These are phyloP conservation scores for Colletotrichum chrysophilum DNA, from an alignment of 2,329 filamentous ascomycete species.

Conservation along the genomic window DNA sequence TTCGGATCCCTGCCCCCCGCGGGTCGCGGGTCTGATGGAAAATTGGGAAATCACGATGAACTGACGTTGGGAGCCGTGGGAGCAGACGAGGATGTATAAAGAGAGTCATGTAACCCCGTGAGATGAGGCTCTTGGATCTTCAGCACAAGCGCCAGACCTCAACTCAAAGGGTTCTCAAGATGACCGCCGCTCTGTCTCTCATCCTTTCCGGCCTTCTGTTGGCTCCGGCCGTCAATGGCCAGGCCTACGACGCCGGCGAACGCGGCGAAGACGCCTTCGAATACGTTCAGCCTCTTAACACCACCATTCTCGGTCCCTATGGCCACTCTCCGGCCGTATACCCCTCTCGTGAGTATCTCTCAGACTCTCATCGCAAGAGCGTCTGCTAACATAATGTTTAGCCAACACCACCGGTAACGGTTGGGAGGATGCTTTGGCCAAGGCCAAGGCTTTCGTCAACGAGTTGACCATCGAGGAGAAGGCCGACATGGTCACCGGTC, in stretches of 20 bases:
- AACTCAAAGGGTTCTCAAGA: slow-evolving; percentile 10
- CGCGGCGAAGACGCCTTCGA: slow-evolving; percentile 35
- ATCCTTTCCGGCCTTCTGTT: slow-evolving; percentile 45
- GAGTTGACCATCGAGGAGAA: slow-evolving; percentile 34
- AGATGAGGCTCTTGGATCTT: neutral
- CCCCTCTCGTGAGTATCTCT: slow-evolving; percentile 38
- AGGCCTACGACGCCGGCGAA: slow-evolving; percentile 28
- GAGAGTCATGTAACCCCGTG: neutral
- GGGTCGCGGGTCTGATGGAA: neutral
- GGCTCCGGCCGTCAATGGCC: slow-evolving; percentile 28
- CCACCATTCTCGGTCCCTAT: slow-evolving; percentile 43
- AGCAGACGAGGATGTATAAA: slow-evolving; percentile 6
- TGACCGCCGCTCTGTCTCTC: slow-evolving; percentile 42
- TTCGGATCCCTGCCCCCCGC: neutral
- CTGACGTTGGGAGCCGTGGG: neutral
- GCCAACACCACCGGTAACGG: slow-evolving; percentile 39
- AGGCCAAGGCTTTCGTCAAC: slow-evolving; percentile 37
- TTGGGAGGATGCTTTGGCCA: slow-evolving; percentile 40
- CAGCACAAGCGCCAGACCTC: slow-evolving; percentile 16
- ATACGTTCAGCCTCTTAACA: slow-evolving; percentile 45
- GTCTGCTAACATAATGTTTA: slow-evolving; percentile 15
- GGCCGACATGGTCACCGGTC: slow-evolving; percentile 37
- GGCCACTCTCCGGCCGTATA: slow-evolving; percentile 41
- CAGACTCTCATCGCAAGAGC: neutral
- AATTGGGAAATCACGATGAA: neutral